Evolutionary conservation across 345 rosid species (phyloP).

Genomic region (Arabidopsis suecica): DNA sequence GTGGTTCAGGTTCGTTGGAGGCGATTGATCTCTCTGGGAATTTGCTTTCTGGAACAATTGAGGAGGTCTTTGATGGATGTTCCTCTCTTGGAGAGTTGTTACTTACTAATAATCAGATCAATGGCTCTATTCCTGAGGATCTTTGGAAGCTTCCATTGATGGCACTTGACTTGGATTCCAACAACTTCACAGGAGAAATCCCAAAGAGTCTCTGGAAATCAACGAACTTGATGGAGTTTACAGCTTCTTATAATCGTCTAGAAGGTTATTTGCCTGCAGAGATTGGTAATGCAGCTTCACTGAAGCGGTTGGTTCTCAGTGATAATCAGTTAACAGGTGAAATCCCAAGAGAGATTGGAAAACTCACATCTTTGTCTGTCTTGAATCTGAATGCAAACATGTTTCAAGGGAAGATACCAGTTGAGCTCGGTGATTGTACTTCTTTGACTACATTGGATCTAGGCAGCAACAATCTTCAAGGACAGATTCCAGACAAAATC

Average conservation of each 20-base stretch:
- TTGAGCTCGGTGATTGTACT: constrained; percentile 68
- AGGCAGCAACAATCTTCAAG: constrained; percentile 73
- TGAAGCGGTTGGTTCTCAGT: constrained; percentile 70
- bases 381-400: constrained; percentile 74
- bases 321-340: constrained; percentile 62
- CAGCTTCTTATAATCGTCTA: constrained; percentile 65
- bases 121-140: constrained; percentile 66
- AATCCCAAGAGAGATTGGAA: constrained; percentile 76
- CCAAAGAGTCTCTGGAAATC: constrained; percentile 74
- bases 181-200: constrained; percentile 68
- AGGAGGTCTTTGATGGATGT: constrained; percentile 65
- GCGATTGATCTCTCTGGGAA: constrained; percentile 72
- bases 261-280: constrained; percentile 63
- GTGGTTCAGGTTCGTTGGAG: constrained; percentile 59
- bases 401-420: constrained; percentile 69
- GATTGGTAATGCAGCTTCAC: constrained; percentile 62
- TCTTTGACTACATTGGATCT: constrained; percentile 78
- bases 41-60: constrained; percentile 57
- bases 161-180: constrained; percentile 77
- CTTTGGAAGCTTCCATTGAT: constrained; percentile 72
- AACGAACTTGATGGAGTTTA: constrained; percentile 68
- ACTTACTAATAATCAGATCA: constrained; percentile 60
- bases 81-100: constrained; percentile 63
- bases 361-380: constrained; percentile 65
- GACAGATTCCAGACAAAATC: constrained; percentile 66